Evolutionary conservation across 192 early-diverging fungal genomes (phyloP), one percentile per base, ranked within the genome.

Genomic region (Chytriomyces sp.): DNA sequence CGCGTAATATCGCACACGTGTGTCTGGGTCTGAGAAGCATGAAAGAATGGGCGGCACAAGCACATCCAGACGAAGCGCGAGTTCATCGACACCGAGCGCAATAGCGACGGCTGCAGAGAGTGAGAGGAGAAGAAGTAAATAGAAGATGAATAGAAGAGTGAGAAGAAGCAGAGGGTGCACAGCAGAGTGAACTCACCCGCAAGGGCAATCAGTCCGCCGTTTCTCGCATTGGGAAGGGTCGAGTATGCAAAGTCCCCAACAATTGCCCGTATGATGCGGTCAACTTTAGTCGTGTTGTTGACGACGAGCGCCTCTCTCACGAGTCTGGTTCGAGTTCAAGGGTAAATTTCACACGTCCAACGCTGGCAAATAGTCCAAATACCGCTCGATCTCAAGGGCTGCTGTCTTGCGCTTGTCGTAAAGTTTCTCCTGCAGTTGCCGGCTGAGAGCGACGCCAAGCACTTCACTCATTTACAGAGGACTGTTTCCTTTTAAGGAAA

Each of bases 321-420:
- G 78, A 87, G 74, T 50, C 77, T 80, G 45, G 26, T 79, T 49
- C 18, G 76, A 35, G 13, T 13, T 35, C 57, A 18, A 20, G 26
- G n/a, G 16, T 26, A 20, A 13, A 8, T 18, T 18, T 23, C 59
- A 28, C 57, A 16, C 43, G 13, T 61, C 24, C 48, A 8, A 76
- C 26, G 68, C 44, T 24, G 18, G 35, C 43, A 1, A 50, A 1
- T 35, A 35, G 35, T 35, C 49, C 45, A 49, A 76, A 28, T 85
- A 93, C 85, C 88, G 91, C 86, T 99, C 96, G 45, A 99, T 89
- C 53, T 97, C 96, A 18, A 95, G 82, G 11, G 96, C 96, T 3
- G 96, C 96, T 6, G 86, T 87, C 73, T 97, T 97, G 72, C 96
- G 90, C 86, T 93, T 96, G 78, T 99, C 97, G 82, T 99, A 98